Evolutionary conservation across 2,329 filamentous ascomycete genomes (phyloP), one percentile per base, ranked within the genome.

Genomic region (Hansfordia pulvinata): DNA sequence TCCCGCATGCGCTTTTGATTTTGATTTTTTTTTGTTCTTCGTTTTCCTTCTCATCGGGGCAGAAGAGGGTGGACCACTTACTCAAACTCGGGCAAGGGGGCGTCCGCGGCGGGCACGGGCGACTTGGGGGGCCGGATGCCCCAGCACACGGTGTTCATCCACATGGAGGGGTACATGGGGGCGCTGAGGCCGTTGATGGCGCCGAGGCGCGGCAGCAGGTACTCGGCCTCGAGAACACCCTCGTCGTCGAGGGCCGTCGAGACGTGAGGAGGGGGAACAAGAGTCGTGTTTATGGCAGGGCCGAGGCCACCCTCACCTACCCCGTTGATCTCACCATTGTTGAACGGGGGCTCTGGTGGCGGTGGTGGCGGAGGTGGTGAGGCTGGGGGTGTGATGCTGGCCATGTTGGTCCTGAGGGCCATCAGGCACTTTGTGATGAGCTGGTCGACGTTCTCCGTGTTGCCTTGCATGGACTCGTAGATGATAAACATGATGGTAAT

Each of bases 401-500:
- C 13, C 23, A 24, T 24, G 14, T 24, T 24, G 7, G 16, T 16
- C 23, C 17, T 24, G 6, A 24, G 12, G 4, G 23, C 17, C 8
- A 24, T 9, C 4, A 24, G 23, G 3, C 14, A 14, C 8, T 14
- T 24, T 14, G 23, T 16, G 4, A 24, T 16, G 7, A 24, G 23
- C 15, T 16, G 9, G 23, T 24, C 23, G 14, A 24, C 23, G 4
- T 14, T 16, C 23, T 17, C 17, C 8, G 23, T 10, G 14, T 24
- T 24, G 4, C 23, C 23, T 16, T 24, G 23, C 11, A 24, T 10
- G 14, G 17, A 17, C 14, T 24, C 23, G 23, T 24, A 24, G 14
- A 24, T 16, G 12, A 24, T 24, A 11, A 24, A 16, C 23, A 24
- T 14, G 23, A 24, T 24, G 6, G 23, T 24, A 16, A 24, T 16